Evolutionary conservation across 2,329 filamentous ascomycete genomes (phyloP).

Genomic region (Coleophoma crateriformis): DNA sequence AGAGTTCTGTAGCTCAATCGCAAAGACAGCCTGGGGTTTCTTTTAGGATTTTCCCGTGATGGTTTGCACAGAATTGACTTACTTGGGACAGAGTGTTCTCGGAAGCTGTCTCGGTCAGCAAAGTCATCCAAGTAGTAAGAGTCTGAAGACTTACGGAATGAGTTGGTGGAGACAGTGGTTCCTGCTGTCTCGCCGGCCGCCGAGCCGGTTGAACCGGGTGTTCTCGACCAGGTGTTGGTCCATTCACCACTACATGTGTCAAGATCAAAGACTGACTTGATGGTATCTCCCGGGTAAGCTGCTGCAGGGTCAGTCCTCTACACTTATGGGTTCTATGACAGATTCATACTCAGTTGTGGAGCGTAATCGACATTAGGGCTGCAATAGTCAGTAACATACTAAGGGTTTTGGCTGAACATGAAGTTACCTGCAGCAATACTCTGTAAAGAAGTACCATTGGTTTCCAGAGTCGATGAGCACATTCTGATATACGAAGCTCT

Average conservation of each 20-base stretch:
- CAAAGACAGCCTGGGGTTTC: not conserved
- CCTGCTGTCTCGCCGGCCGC: not conserved
- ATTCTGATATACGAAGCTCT: constrained; percentile 1
- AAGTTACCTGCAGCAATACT: not conserved
- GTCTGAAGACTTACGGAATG: not conserved
- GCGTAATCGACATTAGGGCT: not conserved
- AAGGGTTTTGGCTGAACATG: no score
- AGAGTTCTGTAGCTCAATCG: not conserved
- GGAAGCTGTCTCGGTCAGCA: not conserved
- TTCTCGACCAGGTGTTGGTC: not conserved
- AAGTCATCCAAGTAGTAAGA: no score
- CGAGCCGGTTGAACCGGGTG: not conserved
- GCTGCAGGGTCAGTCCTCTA: not conserved
- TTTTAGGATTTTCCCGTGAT: no score
- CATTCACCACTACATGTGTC: not conserved
- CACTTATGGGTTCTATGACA: not conserved
- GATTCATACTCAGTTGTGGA: not conserved
- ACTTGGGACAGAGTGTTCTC: not conserved
- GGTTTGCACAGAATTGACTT: not conserved
- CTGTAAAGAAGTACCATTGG: constrained; percentile 1
- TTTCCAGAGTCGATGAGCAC: not conserved
- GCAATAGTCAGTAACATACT: not conserved
- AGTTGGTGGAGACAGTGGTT: not conserved
- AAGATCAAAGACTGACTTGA: not conserved
- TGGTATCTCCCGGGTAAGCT: not conserved